Percentiles rank a stretch among this genome's conserved stretches.
These are phyloP conservation scores for Thalia dealbata DNA, from an alignment of 176 grass and related monocot species.

Conservation along the genomic window DNA sequence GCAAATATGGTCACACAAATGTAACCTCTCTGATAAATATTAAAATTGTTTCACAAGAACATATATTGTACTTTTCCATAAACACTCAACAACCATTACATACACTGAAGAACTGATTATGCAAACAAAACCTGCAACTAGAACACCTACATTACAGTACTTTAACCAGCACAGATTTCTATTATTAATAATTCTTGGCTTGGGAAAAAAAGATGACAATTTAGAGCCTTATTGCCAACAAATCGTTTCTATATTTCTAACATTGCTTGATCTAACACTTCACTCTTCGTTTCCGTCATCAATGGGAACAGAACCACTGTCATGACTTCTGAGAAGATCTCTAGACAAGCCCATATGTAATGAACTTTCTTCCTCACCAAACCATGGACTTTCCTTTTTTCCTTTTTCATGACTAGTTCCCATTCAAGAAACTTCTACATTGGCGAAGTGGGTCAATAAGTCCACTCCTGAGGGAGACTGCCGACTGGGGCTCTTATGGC, in stretches of 20 bases:
- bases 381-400: neutral
- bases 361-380: neutral
- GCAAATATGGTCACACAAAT: too few species aligned
- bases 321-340: too few species aligned
- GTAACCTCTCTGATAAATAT: too few species aligned
- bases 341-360: neutral
- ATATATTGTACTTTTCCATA: too few species aligned
- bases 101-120: too few species aligned
- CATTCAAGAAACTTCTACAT: neutral
- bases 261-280: neutral
- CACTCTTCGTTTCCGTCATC: neutral
- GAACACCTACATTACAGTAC: too few species aligned
- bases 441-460: conserved; percentile 26
- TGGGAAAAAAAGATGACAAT: neutral
- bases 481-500: neutral
- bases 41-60: too few species aligned
- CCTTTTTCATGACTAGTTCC: neutral
- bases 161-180: too few species aligned
- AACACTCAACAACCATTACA: too few species aligned
- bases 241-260: too few species aligned
- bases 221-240: neutral
- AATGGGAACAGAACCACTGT: neutral
- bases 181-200: too few species aligned
- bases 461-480: conserved; percentile 27
- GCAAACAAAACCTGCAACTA: too few species aligned